Percentiles rank a stretch among this genome's conserved stretches.
Evolutionary conservation across 805 yeast species (phyloP).

Genomic region (Starmerella geochares): DNA sequence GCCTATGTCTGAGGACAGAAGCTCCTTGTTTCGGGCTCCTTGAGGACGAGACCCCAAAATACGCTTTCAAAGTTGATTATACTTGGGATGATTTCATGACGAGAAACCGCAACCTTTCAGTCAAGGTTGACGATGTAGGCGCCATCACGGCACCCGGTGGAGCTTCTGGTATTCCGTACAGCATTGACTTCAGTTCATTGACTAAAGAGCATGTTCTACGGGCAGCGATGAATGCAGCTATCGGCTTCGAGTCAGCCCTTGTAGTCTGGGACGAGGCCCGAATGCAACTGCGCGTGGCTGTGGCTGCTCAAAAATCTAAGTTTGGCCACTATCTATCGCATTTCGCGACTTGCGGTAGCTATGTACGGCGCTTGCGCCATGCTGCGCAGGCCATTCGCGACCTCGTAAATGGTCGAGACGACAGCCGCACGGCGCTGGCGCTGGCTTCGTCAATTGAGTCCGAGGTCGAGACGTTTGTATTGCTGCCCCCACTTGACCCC

Average conservation of each 20-base stretch:
- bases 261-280: slow-evolving; percentile 2
- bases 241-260: slow-evolving; percentile 12
- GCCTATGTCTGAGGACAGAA: background rate
- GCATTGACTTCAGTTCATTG: background rate
- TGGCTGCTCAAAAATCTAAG: background rate
- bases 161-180: background rate
- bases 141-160: background rate
- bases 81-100: background rate
- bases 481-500: background rate
- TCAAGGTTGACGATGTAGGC: too few species aligned
- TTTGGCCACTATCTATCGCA: slow-evolving; percentile 1
- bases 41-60: too few species aligned
- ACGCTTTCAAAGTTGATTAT: background rate
- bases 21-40: background rate
- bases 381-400: slow-evolving; percentile 10
- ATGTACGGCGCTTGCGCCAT: slow-evolving; percentile 10
- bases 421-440: slow-evolving; percentile 10
- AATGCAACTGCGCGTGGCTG: background rate
- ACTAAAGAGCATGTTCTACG: background rate
- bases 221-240: slow-evolving; percentile 7
- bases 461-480: background rate
- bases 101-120: too few species aligned
- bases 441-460: slow-evolving; percentile 11
- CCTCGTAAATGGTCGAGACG: background rate
- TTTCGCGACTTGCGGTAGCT: slow-evolving; percentile 12